Conservation (phyloP, 805 yeast species). For the Suhomyces tanzawaensis region DNA sequence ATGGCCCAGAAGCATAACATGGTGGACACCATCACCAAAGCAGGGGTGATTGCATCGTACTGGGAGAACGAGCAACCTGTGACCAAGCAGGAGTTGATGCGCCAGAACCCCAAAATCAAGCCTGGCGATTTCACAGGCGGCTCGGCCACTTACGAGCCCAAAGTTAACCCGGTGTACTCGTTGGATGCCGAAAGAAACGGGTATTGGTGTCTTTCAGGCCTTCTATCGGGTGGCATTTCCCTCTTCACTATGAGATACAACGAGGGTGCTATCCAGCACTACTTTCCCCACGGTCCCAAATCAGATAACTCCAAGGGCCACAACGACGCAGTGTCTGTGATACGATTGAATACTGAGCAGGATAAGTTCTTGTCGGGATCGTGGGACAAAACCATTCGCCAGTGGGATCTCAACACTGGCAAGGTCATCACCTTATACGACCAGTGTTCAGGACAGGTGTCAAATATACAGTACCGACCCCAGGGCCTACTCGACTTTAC, state of each 20-base stretch:
- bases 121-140: conserved; percentile 36
- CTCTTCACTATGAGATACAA: conserved; percentile 77
- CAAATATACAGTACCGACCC: conserved; percentile 72
- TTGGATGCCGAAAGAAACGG: conserved; percentile 81
- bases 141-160: conserved; percentile 50
- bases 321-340: conserved; percentile 68
- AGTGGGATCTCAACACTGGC: conserved; percentile 88
- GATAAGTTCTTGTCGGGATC: conserved; percentile 72
- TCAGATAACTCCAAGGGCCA: conserved; percentile 47
- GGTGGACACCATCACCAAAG: conserved; percentile 80
- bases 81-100: conserved; percentile 39
- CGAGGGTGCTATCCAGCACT: conserved; percentile 80
- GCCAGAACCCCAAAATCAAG: conserved; percentile 37
- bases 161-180: conserved; percentile 81
- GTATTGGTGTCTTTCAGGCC: conserved; percentile 80
- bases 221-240: conserved; percentile 80
- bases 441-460: conserved; percentile 74
- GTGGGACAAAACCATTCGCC: conserved; percentile 80
- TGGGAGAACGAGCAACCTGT: conserved; percentile 97
- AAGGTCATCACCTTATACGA: conserved; percentile 44
- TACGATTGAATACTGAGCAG: conserved; percentile 62
- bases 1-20: conserved; percentile 88
- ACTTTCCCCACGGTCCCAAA: conserved; percentile 47
- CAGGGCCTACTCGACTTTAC: conserved; percentile 45
- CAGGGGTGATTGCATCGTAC: conserved; percentile 78